These are phyloP conservation scores for Plenodomus tracheiphilus DNA, from an alignment of 2,329 filamentous ascomycete species.

Conservation along the genomic window DNA sequence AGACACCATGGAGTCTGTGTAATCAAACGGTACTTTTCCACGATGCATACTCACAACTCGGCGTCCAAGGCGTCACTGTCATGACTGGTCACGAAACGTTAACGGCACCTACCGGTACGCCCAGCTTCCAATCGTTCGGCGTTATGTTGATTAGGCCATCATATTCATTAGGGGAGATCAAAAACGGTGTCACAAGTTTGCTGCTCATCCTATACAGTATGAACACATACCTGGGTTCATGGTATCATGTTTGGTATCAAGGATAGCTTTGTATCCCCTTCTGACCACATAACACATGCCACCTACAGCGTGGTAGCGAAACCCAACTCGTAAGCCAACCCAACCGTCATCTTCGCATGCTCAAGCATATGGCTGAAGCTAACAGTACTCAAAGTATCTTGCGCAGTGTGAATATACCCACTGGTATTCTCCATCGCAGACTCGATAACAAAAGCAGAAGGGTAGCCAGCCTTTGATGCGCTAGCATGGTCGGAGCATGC, in stretches of 20 bases:
- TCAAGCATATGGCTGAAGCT: constrained; percentile 88
- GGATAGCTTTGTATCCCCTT: too few species aligned
- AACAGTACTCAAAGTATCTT: constrained; percentile 69
- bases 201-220: too few species aligned
- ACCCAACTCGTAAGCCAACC: constrained; percentile 78
- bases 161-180: too few species aligned
- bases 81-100: too few species aligned
- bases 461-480: constrained; percentile 72
- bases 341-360: constrained; percentile 80
- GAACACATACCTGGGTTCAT: too few species aligned
- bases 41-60: too few species aligned
- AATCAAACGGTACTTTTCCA: neutral
- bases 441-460: constrained; percentile 74
- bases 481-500: constrained; percentile 76
- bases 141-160: too few species aligned
- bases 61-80: too few species aligned
- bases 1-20: constrained; percentile 32
- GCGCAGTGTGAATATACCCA: constrained; percentile 67
- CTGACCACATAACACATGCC: neutral
- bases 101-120: too few species aligned
- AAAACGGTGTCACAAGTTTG: too few species aligned
- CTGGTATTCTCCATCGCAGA: constrained; percentile 64
- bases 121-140: too few species aligned
- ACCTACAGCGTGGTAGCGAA: constrained; percentile 46
- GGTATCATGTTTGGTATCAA: too few species aligned